These are phyloP conservation scores for Colletotrichum tabaci DNA, from an alignment of 2,329 filamentous ascomycete species.

Conservation along the genomic window DNA sequence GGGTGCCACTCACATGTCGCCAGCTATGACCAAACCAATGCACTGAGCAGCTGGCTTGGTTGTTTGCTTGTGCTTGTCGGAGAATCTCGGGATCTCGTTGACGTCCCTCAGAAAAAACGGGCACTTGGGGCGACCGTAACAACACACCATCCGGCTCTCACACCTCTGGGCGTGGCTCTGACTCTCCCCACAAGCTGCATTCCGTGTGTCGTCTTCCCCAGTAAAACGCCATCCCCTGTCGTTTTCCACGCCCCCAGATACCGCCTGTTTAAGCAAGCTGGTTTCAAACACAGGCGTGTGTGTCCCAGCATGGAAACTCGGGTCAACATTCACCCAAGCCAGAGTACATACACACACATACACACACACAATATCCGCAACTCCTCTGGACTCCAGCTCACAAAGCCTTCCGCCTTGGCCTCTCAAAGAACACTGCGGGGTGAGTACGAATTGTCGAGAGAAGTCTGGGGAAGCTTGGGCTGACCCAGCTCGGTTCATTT, in stretches of 20 bases:
- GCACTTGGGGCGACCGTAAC: slow-evolving; percentile 9
- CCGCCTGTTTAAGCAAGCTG: slow-evolving; percentile 34
- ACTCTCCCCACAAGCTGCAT: slow-evolving; percentile 33
- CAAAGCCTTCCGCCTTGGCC: slow-evolving; percentile 27
- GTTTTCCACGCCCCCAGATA: slow-evolving; percentile 32
- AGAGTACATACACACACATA: not conserved
- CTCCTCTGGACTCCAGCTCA: slow-evolving; percentile 13
- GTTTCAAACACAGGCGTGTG: slow-evolving; percentile 40
- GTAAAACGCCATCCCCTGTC: slow-evolving; percentile 29
- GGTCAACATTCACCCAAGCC: slow-evolving; percentile 39
- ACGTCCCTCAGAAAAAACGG: slow-evolving; percentile 35
- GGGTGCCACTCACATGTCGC: slow-evolving; percentile 36
- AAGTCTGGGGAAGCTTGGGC: slow-evolving; percentile 42
- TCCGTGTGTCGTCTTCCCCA: slow-evolving; percentile 25
- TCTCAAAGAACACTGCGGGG: slow-evolving; percentile 33
- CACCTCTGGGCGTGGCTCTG: slow-evolving; percentile 32
- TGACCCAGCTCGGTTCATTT: slow-evolving; percentile 43
- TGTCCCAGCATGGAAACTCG: slow-evolving; percentile 31
- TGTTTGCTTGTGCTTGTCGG: slow-evolving; percentile 40
- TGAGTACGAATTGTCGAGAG: slow-evolving; percentile 6
- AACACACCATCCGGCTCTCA: slow-evolving; percentile 24
- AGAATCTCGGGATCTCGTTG: slow-evolving; percentile 37
- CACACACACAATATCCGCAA: slow-evolving; percentile 23
- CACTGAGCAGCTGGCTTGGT: slow-evolving; percentile 23
- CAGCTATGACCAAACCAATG: slow-evolving; percentile 25